phyloP scores from a whole-genome alignment of 257 asterid genomes.

The Scutellaria galericulata region DNA sequence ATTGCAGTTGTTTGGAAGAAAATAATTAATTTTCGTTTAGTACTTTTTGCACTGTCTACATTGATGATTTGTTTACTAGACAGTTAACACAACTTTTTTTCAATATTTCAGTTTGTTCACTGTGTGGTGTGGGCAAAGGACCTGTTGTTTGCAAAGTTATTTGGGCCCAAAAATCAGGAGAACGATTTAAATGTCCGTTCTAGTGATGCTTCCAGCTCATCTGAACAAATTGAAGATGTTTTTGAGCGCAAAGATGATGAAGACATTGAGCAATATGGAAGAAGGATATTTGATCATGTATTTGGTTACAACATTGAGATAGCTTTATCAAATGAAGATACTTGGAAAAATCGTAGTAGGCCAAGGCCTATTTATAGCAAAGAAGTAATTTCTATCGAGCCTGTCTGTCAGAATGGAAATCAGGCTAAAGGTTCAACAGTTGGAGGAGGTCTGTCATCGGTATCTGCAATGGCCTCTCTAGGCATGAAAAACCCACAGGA shows the following conservation, averaged over 20 bases:
- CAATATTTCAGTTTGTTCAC: constrained; percentile 85
- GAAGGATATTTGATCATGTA: constrained; percentile 92
- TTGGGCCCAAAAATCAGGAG: constrained; percentile 92
- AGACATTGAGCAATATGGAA: constrained; percentile 75
- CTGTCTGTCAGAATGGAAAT: constrained; percentile 71
- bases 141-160: constrained; percentile 89
- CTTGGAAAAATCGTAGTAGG: constrained; percentile 85
- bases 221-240: constrained; percentile 67
- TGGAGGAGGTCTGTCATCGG: constrained; percentile 57
- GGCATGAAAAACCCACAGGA: constrained; percentile 95
- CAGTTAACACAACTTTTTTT: constrained; percentile 28
- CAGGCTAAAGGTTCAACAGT: constrained; percentile 44
- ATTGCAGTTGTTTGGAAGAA: constrained; percentile 6
- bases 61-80: constrained; percentile 9
- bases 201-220: constrained; percentile 74
- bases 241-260: constrained; percentile 71
- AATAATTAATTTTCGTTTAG: not conserved
- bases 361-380: constrained; percentile 82
- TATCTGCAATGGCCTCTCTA: constrained; percentile 84
- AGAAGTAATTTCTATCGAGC: constrained; percentile 61
- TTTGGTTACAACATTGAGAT: constrained; percentile 93
- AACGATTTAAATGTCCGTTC: constrained; percentile 89
- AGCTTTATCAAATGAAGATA: constrained; percentile 90
- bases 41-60: not conserved
- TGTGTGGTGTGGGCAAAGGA: constrained; percentile 99